A percentile compares a stretch with the other conserved stretches of the same genome.
phyloP scores from a whole-genome alignment of 306 rosid genomes.

The Casuarina cunninghamiana region DNA sequence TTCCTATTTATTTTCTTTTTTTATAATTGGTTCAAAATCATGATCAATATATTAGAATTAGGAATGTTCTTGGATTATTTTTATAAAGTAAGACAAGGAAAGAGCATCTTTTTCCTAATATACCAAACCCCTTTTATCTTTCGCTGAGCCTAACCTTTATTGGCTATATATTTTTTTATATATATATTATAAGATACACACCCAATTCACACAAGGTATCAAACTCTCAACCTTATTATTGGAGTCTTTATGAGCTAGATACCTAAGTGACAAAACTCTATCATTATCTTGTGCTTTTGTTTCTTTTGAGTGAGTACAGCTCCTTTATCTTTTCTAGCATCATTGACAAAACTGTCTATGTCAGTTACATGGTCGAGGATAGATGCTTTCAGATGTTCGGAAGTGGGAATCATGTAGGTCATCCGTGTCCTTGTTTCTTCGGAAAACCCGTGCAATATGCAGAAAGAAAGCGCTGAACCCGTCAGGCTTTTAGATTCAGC shows the following conservation, averaged over 20 bases:
- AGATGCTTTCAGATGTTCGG: background rate
- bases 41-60: background rate
- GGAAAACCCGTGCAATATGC: no score
- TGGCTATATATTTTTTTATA: no score
- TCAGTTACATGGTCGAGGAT: background rate
- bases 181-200: no score
- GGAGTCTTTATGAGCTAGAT: no score
- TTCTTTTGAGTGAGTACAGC: background rate
- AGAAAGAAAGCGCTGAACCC: no score
- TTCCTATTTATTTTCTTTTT: background rate
- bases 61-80: no score
- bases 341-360: conserved; percentile 12
- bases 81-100: no score
- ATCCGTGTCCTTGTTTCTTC: background rate
- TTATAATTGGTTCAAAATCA: background rate
- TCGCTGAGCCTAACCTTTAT: no score
- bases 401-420: conserved; percentile 4
- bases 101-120: background rate
- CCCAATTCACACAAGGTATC: no score
- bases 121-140: background rate
- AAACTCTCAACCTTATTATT: no score
- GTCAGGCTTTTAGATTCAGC: no score
- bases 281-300: background rate
- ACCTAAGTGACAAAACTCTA: background rate
- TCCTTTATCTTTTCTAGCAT: background rate